These are phyloP conservation scores for Pestalotiopsis sp. DNA, from an alignment of 2,329 filamentous ascomycete species.

Conservation along the genomic window DNA sequence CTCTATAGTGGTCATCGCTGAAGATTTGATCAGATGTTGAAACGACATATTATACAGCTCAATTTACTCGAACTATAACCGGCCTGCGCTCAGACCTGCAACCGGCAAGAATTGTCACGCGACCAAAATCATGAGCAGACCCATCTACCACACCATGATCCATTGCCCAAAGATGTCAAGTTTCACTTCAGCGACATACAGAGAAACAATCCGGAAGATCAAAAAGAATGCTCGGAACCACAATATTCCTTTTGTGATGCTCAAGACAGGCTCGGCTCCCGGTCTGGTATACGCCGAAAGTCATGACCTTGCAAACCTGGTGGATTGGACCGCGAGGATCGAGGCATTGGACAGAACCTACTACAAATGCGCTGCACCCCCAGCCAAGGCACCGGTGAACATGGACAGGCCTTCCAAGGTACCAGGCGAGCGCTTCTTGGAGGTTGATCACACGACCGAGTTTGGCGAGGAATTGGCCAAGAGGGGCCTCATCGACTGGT, in stretches of 20 bases:
- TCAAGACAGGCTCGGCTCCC: background rate
- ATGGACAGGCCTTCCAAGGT: background rate
- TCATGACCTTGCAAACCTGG: background rate
- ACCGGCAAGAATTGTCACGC: no score
- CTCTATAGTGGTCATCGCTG: background rate
- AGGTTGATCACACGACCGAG: background rate
- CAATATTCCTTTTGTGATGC: background rate
- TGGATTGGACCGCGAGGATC: background rate
- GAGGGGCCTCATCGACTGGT: conserved; percentile 3
- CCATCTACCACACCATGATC: background rate
- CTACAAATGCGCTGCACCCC: background rate
- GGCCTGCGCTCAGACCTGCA: no score
- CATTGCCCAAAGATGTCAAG: background rate
- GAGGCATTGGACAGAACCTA: background rate
- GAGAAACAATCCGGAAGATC: background rate
- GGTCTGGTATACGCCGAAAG: conserved; percentile 3
- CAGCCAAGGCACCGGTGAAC: background rate
- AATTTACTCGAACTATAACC: no score
- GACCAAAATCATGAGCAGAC: background rate
- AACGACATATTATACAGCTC: no score
- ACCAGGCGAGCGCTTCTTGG: background rate
- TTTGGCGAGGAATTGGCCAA: background rate
- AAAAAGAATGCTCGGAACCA: background rate
- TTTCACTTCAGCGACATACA: background rate
- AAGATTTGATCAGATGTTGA: no score